phyloP scores from a whole-genome alignment of 1,139 yeast genomes.

The Kodamaea sp. region DNA sequence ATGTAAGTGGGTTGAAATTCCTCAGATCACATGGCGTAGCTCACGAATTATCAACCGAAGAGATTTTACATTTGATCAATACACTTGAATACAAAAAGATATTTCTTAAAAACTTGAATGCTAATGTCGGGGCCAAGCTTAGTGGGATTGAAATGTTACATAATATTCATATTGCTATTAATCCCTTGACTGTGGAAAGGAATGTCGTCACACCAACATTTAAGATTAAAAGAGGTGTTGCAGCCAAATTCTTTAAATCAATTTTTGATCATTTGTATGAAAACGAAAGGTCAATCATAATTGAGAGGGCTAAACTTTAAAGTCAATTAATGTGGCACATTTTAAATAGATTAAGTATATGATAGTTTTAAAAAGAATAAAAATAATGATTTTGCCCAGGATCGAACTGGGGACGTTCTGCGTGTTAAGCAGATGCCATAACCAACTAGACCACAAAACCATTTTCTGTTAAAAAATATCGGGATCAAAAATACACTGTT shows the following conservation, averaged over 20 bases:
- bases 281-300: slow-evolving; percentile 13
- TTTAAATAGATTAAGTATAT: neutral
- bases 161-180: slow-evolving; percentile 32
- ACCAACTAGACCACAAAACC: slow-evolving; percentile 93
- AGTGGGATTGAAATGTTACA: slow-evolving; percentile 38
- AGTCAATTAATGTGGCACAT: neutral
- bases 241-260: slow-evolving; percentile 28
- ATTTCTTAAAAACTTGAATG: slow-evolving; percentile 29
- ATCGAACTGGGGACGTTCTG: slow-evolving; percentile 99
- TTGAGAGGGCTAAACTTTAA: slow-evolving; percentile 4
- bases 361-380: no score
- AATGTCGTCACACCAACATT: slow-evolving; percentile 42
- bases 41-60: slow-evolving; percentile 15
- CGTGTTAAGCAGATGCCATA: slow-evolving; percentile 99
- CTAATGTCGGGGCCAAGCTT: slow-evolving; percentile 21
- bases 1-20: slow-evolving; percentile 19
- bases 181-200: slow-evolving; percentile 39
- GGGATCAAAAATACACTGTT: no score
- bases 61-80: slow-evolving; percentile 25
- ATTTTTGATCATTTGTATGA: slow-evolving; percentile 15
- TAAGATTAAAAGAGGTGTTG: slow-evolving; percentile 39
- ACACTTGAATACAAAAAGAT: slow-evolving; percentile 21
- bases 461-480: no score
- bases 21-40: slow-evolving; percentile 19
- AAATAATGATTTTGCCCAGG: slow-evolving; percentile 90